Conservation (phyloP, 2,329 filamentous ascomycete species). For the Neonectria coccinea region DNA sequence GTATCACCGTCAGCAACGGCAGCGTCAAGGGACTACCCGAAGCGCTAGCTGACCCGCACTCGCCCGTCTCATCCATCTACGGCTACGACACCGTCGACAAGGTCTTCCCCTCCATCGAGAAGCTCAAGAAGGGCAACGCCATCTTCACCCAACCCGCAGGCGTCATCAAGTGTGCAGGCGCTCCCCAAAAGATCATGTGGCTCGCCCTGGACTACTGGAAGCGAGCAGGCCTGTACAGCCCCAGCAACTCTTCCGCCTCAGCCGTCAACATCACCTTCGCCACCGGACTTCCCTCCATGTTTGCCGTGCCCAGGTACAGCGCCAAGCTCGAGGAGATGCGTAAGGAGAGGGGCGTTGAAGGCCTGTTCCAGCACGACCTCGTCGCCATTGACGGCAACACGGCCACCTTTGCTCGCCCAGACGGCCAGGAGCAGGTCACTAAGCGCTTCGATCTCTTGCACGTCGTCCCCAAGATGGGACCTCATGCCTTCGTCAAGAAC, state of each 20-base stretch:
- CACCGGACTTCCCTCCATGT: conserved; percentile 68
- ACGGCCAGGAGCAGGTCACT: conserved; percentile 58
- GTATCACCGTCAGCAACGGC: conserved; percentile 63
- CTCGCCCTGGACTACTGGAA: conserved; percentile 71
- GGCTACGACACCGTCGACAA: conserved; percentile 67
- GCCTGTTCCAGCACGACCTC: conserved; percentile 69
- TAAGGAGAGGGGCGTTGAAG: conserved; percentile 66
- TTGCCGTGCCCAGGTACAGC: conserved; percentile 71
- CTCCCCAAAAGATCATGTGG: conserved; percentile 73
- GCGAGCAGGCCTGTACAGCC: conserved; percentile 62
- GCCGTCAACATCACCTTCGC: conserved; percentile 66
- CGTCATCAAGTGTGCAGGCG: conserved; percentile 70
- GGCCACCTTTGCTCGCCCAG: conserved; percentile 61
- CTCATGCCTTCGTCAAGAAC: conserved; percentile 65
- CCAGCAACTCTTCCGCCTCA: conserved; percentile 52
- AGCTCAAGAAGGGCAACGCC: conserved; percentile 61
- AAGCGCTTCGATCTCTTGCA: conserved; percentile 67
- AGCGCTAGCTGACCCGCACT: conserved; percentile 61
- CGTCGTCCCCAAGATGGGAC: conserved; percentile 69
- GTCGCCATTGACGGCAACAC: conserved; percentile 64
- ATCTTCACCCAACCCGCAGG: conserved; percentile 71
- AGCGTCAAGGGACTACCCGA: conserved; percentile 68
- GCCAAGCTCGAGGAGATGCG: conserved; percentile 65
- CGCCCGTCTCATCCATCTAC: conserved; percentile 68
- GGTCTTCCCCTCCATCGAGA: conserved; percentile 61